Base-by-base conservation (phyloP, 768 basidiomycete genomes). In the Infundibulicybe gibba region DNA sequence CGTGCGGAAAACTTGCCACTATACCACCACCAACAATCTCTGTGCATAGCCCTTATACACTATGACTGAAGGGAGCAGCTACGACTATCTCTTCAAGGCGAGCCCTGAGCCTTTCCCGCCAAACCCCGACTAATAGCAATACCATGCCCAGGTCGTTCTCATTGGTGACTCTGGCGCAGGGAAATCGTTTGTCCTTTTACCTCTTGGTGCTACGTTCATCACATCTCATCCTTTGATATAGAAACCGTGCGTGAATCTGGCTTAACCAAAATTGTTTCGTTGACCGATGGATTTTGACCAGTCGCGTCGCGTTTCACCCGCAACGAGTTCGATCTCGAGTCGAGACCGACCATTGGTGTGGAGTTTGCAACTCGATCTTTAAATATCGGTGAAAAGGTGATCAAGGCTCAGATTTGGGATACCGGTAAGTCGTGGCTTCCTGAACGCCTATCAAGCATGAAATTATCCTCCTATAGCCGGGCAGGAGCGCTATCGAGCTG, bases 371-470 rank as follows among this genome's bases (percentile, higher is more conserved):
- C 95, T 35, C 83, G 97, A 61, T 90, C 91, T 14, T 90, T 93
- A 65, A 88, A 79, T 56, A 90, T 98, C n/a, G 95, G 98, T 63
- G 83, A 83, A 34, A 98, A 98, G 84, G 94, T 85, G 2, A 81
- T 99, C 57, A 98, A 98, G 69, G 95, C 95, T 16, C 95, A 98
- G 70, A 89, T 99, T 59, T 99, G 95, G 95, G 97, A 99, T 69
- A 99, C 95, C 56, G 93, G 91, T 91, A 56, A 57, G 87, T 25
- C 4, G 25, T 25, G 8, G 25, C 25, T 8, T 8, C 25, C 25
- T 25, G 8, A 25, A 67, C 42, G 37, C 41, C 46, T 45, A 14
- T 48, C 30, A 35, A 34, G 31, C 50, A 10, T 38, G 14, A 19
- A n/a, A 38, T 44, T 44, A 50, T 31, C 49, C 46, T 20, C 38